phyloP scores from a whole-genome alignment of 768 basidiomycete genomes.

The Pleurotus salmoneostramineus region DNA sequence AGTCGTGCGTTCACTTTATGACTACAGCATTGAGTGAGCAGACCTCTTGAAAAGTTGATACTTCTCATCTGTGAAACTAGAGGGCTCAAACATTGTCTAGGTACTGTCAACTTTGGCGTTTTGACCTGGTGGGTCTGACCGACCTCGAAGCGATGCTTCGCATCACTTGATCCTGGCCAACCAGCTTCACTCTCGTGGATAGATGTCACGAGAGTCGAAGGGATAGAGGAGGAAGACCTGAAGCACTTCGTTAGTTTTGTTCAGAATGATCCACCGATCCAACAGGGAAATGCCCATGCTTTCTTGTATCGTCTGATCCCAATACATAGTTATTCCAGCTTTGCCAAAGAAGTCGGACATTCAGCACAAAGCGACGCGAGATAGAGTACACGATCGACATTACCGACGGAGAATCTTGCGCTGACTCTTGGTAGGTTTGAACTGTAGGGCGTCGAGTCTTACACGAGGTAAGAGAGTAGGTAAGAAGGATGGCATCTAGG shows the following conservation, averaged over 20 bases:
- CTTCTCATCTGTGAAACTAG: slow-evolving; percentile 78
- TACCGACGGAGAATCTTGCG: slow-evolving; percentile 73
- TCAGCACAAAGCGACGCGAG: no score
- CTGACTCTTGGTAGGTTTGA: slow-evolving; percentile 71
- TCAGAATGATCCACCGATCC: slow-evolving; percentile 9
- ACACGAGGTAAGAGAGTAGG: not conserved
- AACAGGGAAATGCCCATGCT: not conserved
- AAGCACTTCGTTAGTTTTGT: slow-evolving; percentile 12
- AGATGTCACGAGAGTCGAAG: not conserved
- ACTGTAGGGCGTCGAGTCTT: slow-evolving; percentile 64
- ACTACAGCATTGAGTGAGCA: not conserved
- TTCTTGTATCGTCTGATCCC: no score
- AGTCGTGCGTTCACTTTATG: not conserved
- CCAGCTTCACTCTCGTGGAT: not conserved
- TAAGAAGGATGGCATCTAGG: not conserved
- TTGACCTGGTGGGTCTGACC: slow-evolving; percentile 4
- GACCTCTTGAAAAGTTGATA: slow-evolving; percentile 43
- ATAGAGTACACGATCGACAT: slow-evolving; percentile 4
- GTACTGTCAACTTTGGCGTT: not conserved
- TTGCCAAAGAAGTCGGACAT: no score
- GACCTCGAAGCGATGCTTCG: slow-evolving; percentile 62
- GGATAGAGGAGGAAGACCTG: not conserved
- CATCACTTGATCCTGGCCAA: slow-evolving; percentile 10
- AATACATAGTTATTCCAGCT: slow-evolving; percentile 54
- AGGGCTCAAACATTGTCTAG: slow-evolving; percentile 73